Evolutionary conservation across 106 monocot genomes (phyloP).

Genomic region (Dendrobium nobile): DNA sequence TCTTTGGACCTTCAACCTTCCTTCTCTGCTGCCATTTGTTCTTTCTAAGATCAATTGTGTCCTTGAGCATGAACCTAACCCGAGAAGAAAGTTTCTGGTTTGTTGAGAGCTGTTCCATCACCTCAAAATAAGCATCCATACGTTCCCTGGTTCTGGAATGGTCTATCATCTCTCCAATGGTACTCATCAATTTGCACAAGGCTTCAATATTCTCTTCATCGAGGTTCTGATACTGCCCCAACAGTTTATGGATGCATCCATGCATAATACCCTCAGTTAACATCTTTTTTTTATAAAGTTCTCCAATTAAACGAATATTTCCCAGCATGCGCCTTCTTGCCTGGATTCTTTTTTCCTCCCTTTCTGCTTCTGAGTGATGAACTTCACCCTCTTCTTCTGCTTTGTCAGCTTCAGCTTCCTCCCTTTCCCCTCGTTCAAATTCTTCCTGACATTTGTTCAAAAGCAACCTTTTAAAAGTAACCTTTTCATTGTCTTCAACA

Average conservation of each 20-base stretch:
- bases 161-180: slow-evolving; percentile 82
- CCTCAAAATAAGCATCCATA: slow-evolving; percentile 78
- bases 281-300: slow-evolving; percentile 91
- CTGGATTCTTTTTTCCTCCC: slow-evolving; percentile 58
- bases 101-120: slow-evolving; percentile 53
- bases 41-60: slow-evolving; percentile 80
- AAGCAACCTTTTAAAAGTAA: slow-evolving; percentile 78
- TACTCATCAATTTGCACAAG: slow-evolving; percentile 90
- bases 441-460: slow-evolving; percentile 92
- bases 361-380: slow-evolving; percentile 40
- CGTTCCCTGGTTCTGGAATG: slow-evolving; percentile 58
- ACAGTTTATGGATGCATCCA: slow-evolving; percentile 83
- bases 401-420: slow-evolving; percentile 52
- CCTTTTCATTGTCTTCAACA: slow-evolving; percentile 55
- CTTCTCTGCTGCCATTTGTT: slow-evolving; percentile 86
- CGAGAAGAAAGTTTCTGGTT: slow-evolving; percentile 60
- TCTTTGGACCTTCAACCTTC: slow-evolving; percentile 94
- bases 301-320: slow-evolving; percentile 89
- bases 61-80: slow-evolving; percentile 85
- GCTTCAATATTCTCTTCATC: slow-evolving; percentile 90
- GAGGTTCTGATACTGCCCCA: slow-evolving; percentile 53
- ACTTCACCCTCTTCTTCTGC: slow-evolving; percentile 67
- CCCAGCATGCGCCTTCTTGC: slow-evolving; percentile 79
- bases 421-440: slow-evolving; percentile 84
- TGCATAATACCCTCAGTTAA: slow-evolving; percentile 91